Evolutionary conservation across 169 alveolate species (phyloP).

Genomic region (Plasmodium gonderi): DNA sequence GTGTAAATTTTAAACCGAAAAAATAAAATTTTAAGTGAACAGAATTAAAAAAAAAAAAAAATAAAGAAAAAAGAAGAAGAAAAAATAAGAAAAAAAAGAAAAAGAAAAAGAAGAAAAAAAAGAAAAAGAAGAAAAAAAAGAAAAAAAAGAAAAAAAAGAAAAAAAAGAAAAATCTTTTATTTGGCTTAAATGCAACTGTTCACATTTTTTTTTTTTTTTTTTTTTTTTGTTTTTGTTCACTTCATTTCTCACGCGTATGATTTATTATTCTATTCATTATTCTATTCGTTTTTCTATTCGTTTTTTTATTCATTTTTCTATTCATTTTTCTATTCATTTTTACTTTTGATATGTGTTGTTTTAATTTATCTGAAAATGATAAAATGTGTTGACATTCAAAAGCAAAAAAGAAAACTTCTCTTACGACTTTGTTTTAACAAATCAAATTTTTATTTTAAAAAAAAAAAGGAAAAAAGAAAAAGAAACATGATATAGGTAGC

Average conservation of each 20-base stretch:
- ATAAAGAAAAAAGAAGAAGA: not conserved
- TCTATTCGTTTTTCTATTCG: not conserved
- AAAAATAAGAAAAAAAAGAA: not conserved
- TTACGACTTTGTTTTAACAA: not conserved
- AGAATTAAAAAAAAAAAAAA: not conserved
- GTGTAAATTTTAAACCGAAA: not conserved
- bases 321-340: not conserved
- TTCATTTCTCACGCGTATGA: not conserved
- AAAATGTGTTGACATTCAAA: not conserved
- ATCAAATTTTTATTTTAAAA: not conserved
- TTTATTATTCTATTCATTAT: not conserved
- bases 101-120: not conserved
- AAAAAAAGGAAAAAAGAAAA: not conserved
- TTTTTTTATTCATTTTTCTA: not conserved
- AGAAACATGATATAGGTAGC: not conserved
- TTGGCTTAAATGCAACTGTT: not conserved
- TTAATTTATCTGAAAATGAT: not conserved
- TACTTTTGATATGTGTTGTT: not conserved
- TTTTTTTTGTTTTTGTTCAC: constrained; percentile 2
- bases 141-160: not conserved
- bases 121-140: not conserved
- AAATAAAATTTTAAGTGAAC: not conserved
- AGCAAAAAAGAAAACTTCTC: not conserved
- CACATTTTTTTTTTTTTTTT: not conserved
- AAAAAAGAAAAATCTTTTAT: not conserved